Evolutionary conservation across 768 basidiomycete genomes (phyloP).

Genomic region (Mycena filopes): DNA sequence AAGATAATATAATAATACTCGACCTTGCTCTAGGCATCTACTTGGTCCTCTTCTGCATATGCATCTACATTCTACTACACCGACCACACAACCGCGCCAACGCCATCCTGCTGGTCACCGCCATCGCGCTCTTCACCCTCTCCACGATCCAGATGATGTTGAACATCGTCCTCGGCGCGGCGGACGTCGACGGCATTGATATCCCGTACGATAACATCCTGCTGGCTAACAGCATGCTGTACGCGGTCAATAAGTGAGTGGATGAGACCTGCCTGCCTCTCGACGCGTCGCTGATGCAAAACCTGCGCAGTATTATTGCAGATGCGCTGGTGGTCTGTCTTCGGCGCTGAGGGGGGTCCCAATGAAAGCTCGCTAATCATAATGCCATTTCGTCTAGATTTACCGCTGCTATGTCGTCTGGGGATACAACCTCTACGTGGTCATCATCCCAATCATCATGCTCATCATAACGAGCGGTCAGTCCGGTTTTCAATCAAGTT

Average conservation of each 20-base stretch:
- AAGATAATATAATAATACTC: not conserved
- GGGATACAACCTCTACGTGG: constrained; percentile 43
- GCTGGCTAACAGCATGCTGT: constrained; percentile 42
- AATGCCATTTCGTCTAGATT: constrained; percentile 36
- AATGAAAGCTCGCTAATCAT: too few relatives aligned
- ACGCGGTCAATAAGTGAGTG: constrained; percentile 48
- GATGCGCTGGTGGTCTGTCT: constrained; percentile 42
- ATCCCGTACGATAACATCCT: constrained; percentile 41
- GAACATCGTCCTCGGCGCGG: constrained; percentile 43
- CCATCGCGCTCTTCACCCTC: constrained; percentile 41
- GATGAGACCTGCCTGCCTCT: not conserved
- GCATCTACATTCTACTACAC: constrained; percentile 41
- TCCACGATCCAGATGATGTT: constrained; percentile 44
- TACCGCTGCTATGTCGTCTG: constrained; percentile 47
- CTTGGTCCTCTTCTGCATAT: constrained; percentile 42
- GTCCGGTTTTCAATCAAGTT: not conserved
- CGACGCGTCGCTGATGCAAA: not conserved
- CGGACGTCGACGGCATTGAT: constrained; percentile 37
- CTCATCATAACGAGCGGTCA: constrained; percentile 42
- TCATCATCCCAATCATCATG: constrained; percentile 40
- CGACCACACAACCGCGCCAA: constrained; percentile 35
- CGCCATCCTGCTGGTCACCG: constrained; percentile 40
- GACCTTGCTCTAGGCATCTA: constrained; percentile 36
- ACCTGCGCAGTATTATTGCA: constrained; percentile 43
- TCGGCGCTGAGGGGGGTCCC: too few relatives aligned